Evolutionary conservation across 2,329 filamentous ascomycete genomes (phyloP).

Genomic region (Neocucurbitaria cava): DNA sequence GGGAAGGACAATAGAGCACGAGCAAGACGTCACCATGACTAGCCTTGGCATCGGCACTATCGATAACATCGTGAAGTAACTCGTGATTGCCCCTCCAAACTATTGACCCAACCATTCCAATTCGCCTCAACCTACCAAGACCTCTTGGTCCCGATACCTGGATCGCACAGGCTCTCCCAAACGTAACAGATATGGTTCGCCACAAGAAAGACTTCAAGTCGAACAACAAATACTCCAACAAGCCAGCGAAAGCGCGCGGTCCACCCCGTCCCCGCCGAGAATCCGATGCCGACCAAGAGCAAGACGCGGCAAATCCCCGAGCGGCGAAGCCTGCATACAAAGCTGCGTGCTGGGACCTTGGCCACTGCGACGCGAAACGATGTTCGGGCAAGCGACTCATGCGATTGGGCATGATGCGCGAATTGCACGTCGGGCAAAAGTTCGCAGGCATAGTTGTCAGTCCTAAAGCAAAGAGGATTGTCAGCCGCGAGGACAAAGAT

Average conservation of each 20-base stretch:
- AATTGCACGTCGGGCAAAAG: slow-evolving; percentile 89
- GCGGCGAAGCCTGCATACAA: slow-evolving; percentile 71
- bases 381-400: slow-evolving; percentile 97
- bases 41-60: slow-evolving; percentile 10
- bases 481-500: slow-evolving; percentile 83
- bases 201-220: slow-evolving; percentile 89
- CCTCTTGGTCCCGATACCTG: neutral
- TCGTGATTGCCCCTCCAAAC: slow-evolving; percentile 27
- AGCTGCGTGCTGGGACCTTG: slow-evolving; percentile 96
- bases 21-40: slow-evolving; percentile 18
- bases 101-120: slow-evolving; percentile 6
- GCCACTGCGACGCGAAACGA: slow-evolving; percentile 95
- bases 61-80: slow-evolving; percentile 26
- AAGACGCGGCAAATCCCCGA: slow-evolving; percentile 34
- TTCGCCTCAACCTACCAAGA: slow-evolving; percentile 3
- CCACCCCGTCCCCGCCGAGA: slow-evolving; percentile 53
- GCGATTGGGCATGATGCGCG: slow-evolving; percentile 89
- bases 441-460: slow-evolving; percentile 92
- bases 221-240: slow-evolving; percentile 72
- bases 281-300: slow-evolving; percentile 30
- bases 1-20: neutral
- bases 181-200: slow-evolving; percentile 72
- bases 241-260: slow-evolving; percentile 63
- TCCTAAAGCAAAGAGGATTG: slow-evolving; percentile 85
- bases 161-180: neutral